phyloP scores from a whole-genome alignment of 192 early-diverging fungal species.

The Oehlia diaphana region DNA sequence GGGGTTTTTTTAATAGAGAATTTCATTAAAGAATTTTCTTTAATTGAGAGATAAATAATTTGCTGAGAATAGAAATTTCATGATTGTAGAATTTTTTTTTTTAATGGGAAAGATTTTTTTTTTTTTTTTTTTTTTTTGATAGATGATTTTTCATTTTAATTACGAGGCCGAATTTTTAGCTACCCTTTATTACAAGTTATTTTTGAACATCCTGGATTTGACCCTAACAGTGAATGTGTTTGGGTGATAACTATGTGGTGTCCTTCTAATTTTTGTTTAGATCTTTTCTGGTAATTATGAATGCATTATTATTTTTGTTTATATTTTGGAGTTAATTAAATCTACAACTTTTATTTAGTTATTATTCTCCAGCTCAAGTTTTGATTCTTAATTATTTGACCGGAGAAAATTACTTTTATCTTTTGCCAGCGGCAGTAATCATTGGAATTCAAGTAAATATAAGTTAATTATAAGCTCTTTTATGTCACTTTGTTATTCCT shows the following conservation, averaged over 20 bases:
- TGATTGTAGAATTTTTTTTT: no score
- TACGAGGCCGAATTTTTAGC: neutral
- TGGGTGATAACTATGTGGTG: conserved; percentile 3
- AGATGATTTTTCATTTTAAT: no score
- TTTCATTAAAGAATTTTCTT: no score
- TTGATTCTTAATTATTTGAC: conserved; percentile 52
- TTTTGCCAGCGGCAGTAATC: conserved; percentile 51
- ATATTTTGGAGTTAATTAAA: neutral
- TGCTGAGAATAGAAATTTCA: no score
- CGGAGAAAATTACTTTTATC: conserved; percentile 56
- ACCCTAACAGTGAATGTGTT: conserved; percentile 4
- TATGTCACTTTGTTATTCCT: neutral
- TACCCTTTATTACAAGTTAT: neutral
- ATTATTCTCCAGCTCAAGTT: conserved; percentile 65
- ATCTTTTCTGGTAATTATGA: neutral
- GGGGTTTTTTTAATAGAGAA: no score
- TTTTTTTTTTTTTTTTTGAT: no score
- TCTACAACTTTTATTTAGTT: conserved; percentile 36
- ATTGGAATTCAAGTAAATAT: conserved; percentile 53
- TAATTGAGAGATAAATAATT: no score
- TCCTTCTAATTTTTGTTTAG: neutral
- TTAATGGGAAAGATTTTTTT: no score
- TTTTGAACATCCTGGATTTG: neutral
- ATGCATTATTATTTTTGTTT: neutral
- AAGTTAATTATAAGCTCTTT: neutral